Percentiles rank a stretch among this genome's conserved stretches.
phyloP scores from a whole-genome alignment of 179 eudicot species.

The Beta lomatogona region DNA sequence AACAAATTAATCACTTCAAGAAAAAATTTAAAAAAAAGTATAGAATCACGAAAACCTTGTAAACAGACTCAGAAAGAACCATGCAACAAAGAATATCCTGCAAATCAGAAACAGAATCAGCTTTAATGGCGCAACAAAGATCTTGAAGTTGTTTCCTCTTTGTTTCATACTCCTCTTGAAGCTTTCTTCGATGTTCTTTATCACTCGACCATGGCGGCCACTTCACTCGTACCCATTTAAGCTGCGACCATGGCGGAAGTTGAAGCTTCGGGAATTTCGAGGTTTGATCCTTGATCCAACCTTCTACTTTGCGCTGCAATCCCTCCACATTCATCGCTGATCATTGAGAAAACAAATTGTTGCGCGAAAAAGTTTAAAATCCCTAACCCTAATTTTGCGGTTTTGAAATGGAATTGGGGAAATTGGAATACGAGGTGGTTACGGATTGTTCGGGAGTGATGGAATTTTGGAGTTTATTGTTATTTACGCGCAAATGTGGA shows the following conservation, averaged over 20 bases:
- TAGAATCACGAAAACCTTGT: slow-evolving; percentile 54
- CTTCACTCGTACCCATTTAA: slow-evolving; percentile 51
- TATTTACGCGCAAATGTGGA: neutral
- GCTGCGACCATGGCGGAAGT: slow-evolving; percentile 47
- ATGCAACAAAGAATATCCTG: slow-evolving; percentile 92
- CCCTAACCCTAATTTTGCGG: slow-evolving; percentile 28
- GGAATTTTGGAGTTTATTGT: neutral
- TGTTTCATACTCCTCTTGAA: slow-evolving; percentile 69
- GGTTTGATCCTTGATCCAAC: slow-evolving; percentile 81
- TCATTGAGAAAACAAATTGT: neutral
- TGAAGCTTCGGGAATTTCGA: slow-evolving; percentile 55
- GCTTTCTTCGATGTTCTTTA: slow-evolving; percentile 60
- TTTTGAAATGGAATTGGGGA: neutral
- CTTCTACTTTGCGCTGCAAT: slow-evolving; percentile 65
- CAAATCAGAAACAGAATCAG: slow-evolving; percentile 83
- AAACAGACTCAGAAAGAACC: slow-evolving; percentile 97
- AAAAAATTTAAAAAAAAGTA: neutral
- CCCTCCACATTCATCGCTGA: slow-evolving; percentile 52
- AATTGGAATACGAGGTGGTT: neutral
- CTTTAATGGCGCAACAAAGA: slow-evolving; percentile 68
- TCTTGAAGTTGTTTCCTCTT: slow-evolving; percentile 66
- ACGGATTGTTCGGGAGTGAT: neutral
- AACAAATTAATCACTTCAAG: neutral
- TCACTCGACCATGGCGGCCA: slow-evolving; percentile 82
- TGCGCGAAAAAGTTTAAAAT: neutral